phyloP scores from a whole-genome alignment of 768 basidiomycete species.

The Fistulinella prunicolor region DNA sequence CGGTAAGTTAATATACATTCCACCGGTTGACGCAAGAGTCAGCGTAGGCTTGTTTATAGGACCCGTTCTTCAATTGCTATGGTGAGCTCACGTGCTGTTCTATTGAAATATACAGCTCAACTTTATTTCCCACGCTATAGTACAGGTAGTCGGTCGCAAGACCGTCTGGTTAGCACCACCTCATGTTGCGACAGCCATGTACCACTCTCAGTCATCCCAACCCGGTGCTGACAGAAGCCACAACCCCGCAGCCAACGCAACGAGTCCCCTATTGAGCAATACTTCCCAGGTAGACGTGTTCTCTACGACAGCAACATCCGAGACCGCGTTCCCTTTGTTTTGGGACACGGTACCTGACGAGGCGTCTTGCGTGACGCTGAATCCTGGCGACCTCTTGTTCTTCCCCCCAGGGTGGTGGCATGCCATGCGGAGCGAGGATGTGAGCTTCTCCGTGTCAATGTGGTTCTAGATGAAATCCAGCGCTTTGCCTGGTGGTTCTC shows the following conservation, averaged over 20 bases:
- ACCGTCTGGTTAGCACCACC: slow-evolving; percentile 92
- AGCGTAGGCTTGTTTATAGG: slow-evolving; percentile 44
- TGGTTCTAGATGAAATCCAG: slow-evolving; percentile 64
- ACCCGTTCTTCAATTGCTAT: slow-evolving; percentile 92
- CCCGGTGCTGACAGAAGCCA: slow-evolving; percentile 18
- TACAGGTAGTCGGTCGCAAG: slow-evolving; percentile 86
- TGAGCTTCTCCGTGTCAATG: slow-evolving; percentile 86
- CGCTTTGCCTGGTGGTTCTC: slow-evolving; percentile 22
- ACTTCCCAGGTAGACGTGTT: slow-evolving; percentile 87
- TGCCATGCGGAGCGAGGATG: slow-evolving; percentile 78
- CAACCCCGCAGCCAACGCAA: slow-evolving; percentile 39
- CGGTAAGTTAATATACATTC: slow-evolving; percentile 45
- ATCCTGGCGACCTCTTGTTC: slow-evolving; percentile 83
- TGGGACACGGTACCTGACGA: slow-evolving; percentile 51
- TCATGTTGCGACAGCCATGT: slow-evolving; percentile 51
- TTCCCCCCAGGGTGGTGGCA: slow-evolving; percentile 97
- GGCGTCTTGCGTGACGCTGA: slow-evolving; percentile 61
- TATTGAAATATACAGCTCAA: background rate
- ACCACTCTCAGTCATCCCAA: slow-evolving; percentile 40
- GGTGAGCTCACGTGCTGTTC: slow-evolving; percentile 42
- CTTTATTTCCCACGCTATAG: slow-evolving; percentile 37
- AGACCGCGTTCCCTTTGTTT: slow-evolving; percentile 48
- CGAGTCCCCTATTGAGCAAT: slow-evolving; percentile 61
- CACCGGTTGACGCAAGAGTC: slow-evolving; percentile 1
- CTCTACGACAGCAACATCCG: slow-evolving; percentile 19